These are phyloP conservation scores for Xylariales sp. DNA, from an alignment of 2,329 filamentous ascomycete genomes.

Conservation along the genomic window DNA sequence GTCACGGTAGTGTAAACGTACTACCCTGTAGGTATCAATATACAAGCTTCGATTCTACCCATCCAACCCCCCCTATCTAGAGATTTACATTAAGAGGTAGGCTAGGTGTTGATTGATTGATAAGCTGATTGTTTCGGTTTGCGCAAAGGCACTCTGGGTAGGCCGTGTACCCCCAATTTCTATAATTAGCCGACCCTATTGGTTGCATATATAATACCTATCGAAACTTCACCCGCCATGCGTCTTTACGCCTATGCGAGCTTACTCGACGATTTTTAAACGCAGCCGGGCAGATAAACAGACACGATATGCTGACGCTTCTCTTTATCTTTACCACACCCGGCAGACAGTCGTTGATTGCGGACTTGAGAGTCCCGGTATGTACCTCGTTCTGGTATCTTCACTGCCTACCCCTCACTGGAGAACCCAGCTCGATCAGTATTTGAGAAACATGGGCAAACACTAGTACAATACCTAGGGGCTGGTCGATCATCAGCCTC, in stretches of 20 bases:
- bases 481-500: neutral
- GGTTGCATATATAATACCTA: neutral
- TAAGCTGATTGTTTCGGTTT: neutral
- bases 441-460: neutral
- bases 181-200: slow-evolving; percentile 29
- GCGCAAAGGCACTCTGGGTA: slow-evolving; percentile 4
- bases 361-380: neutral
- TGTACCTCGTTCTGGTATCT: neutral
- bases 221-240: no score
- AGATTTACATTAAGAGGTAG: neutral
- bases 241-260: no score
- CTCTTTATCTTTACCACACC: neutral
- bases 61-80: no score
- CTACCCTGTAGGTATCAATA: no score
- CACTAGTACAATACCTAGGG: neutral
- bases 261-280: no score
- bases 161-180: slow-evolving; percentile 23
- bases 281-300: neutral
- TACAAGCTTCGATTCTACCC: no score
- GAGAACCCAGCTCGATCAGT: neutral
- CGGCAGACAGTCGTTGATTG: neutral
- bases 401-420: neutral
- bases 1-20: no score
- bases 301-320: neutral
- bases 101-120: neutral